Conservation (phyloP, 139 green algal genomes). For the Tetraselmis striata region DNA sequence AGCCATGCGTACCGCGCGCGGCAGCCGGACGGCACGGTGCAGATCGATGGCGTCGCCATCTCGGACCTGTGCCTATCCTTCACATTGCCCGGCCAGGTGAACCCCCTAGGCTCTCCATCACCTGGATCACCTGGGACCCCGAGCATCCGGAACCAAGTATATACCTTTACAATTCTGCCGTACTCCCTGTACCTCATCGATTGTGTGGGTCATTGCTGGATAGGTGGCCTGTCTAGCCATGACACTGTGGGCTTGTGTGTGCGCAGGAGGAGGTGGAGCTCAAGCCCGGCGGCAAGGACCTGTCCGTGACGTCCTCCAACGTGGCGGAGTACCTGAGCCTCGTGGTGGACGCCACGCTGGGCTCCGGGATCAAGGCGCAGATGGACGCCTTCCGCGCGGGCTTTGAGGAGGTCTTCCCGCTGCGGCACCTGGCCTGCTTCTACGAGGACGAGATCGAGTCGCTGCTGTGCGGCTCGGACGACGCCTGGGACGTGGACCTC, state of each 20-base stretch:
- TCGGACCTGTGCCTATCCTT: slow-evolving; percentile 93
- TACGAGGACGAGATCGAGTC: slow-evolving; percentile 88
- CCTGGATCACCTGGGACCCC: too few species aligned
- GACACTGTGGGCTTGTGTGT: too few species aligned
- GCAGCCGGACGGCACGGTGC: slow-evolving; percentile 24
- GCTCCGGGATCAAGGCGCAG: slow-evolving; percentile 65
- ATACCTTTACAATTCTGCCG: too few species aligned
- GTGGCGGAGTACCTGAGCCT: slow-evolving; percentile 71
- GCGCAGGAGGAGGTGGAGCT: slow-evolving; percentile 36
- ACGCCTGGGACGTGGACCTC: slow-evolving; percentile 73
- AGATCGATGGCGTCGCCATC: slow-evolving; percentile 67
- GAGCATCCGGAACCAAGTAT: too few species aligned
- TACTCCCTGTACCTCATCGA: too few species aligned
- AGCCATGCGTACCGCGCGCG: not conserved
- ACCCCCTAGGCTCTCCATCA: too few species aligned
- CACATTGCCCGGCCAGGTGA: slow-evolving; percentile 66
- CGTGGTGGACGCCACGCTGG: slow-evolving; percentile 82
- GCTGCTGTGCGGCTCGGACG: slow-evolving; percentile 82
- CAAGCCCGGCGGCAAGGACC: slow-evolving; percentile 43
- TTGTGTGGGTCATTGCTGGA: too few species aligned
- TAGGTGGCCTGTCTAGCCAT: too few species aligned
- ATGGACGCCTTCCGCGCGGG: slow-evolving; percentile 71
- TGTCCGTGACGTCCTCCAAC: slow-evolving; percentile 58
- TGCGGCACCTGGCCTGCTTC: slow-evolving; percentile 40
- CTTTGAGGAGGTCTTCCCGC: slow-evolving; percentile 80